Conservation (phyloP, 73 alveolate species). For the Urostyla sp. region DNA sequence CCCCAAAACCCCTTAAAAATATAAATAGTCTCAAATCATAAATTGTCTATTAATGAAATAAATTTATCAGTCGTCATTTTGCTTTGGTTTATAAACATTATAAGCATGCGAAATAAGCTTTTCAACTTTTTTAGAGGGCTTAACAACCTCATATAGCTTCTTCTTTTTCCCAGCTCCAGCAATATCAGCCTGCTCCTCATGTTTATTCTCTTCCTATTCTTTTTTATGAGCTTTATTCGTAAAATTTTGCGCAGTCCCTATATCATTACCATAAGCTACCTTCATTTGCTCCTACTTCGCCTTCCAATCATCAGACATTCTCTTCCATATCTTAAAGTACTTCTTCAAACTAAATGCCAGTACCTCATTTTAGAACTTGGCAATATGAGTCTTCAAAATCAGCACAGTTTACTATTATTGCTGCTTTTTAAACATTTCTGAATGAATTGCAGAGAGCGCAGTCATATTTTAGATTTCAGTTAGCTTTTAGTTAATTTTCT, state of each 20-base stretch:
- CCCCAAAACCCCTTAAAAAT: too few relatives aligned
- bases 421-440: conserved; percentile 14
- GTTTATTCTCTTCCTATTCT: not conserved
- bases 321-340: conserved; percentile 48
- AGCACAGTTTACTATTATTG: conserved; percentile 46
- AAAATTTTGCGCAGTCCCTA: not conserved
- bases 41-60: too few relatives aligned
- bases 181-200: not conserved
- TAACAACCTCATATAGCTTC: not conserved
- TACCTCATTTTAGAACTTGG: conserved; percentile 33
- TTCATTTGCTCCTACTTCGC: not conserved
- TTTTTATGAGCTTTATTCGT: not conserved
- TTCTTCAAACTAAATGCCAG: conserved; percentile 48
- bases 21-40: too few relatives aligned
- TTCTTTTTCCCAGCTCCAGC: conserved; percentile 3
- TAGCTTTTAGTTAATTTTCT: not conserved
- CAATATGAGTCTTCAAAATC: conserved; percentile 49
- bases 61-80: conserved; percentile 29
- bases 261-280: not conserved
- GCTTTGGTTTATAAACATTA: conserved; percentile 46
- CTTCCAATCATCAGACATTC: not conserved
- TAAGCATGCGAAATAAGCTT: conserved; percentile 40
- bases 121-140: conserved; percentile 26
- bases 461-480: conserved; percentile 2
- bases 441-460: not conserved